phyloP scores from a whole-genome alignment of 805 yeast species.

The Pichia scutulata region DNA sequence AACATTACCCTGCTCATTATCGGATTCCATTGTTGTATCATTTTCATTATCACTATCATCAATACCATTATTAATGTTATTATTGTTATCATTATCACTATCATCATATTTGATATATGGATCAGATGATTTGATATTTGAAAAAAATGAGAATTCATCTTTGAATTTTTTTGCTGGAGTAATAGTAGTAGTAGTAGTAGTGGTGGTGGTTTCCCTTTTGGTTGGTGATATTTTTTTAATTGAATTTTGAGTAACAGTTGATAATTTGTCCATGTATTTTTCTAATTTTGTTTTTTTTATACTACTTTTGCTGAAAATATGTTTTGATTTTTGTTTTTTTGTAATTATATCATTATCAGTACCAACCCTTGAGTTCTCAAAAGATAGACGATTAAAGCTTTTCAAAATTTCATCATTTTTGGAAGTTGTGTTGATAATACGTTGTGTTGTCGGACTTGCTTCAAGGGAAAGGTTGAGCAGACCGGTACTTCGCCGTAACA shows the following conservation, averaged over 20 bases:
- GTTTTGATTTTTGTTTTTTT: neutral
- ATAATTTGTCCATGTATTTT: slow-evolving; percentile 7
- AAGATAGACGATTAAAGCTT: slow-evolving; percentile 29
- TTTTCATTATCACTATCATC: neutral
- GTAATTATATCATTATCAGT: neutral
- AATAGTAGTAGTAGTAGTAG: too few species aligned
- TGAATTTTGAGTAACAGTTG: slow-evolving; percentile 1
- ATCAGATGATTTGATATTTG: neutral
- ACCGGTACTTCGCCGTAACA: slow-evolving; percentile 46
- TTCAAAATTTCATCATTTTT: slow-evolving; percentile 24
- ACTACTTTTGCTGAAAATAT: neutral
- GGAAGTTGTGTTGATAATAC: slow-evolving; percentile 22
- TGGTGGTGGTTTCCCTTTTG: neutral
- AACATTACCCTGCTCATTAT: slow-evolving; percentile 12
- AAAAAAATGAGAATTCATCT: neutral
- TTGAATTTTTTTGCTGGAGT: neutral
- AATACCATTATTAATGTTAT: neutral
- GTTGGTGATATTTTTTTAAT: slow-evolving; percentile 5
- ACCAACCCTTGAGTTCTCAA: slow-evolving; percentile 6
- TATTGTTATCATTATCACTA: neutral
- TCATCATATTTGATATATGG: neutral
- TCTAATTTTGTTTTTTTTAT: slow-evolving; percentile 3
- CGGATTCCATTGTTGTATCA: neutral
- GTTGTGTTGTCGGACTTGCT: slow-evolving; percentile 24
- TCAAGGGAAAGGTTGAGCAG: slow-evolving; percentile 42